Evolutionary conservation across 1,284 basidiomycete species (phyloP), one percentile per base, ranked within the genome.

Genomic region (Omphalotus olearius): DNA sequence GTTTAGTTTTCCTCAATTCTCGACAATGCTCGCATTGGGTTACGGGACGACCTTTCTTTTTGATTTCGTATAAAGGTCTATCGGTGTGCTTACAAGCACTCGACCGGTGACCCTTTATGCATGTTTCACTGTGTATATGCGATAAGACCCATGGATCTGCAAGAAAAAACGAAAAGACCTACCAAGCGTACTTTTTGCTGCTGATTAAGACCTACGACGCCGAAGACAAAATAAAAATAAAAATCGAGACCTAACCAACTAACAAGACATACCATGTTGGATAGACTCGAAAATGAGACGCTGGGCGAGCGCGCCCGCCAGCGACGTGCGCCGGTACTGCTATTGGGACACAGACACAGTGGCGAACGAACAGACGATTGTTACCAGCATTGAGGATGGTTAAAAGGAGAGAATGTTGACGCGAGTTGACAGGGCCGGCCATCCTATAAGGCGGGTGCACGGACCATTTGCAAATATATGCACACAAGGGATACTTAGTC

Each of bases 161-260:
- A 45, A 23, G 17, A 3, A 40, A 18, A 54, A 40, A 20, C 37
- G 16, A 54, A 45, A 30, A 40, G 25, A 61, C 80, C 42, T 64
- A 88, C 86, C 86, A 88, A 57, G 86, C 86, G 63, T 88, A 88
- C 71, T 91, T 91, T 73, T 86, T 89, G 66, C 81, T 82, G 69
- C 80, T 83, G 65, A 91, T 78, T 63, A 85, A 74, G 61, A 91
- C 87, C 88, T 87, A 56, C 38, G 49, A 56, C 43, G 45, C 5
- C 40, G 44, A 30, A 42, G 51, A 33, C 14, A 43, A 43, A 36
- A 18, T 13, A 18, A 7, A 16, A n/a, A n/a, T n/a, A n/a, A n/a
- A n/a, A n/a, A n/a, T n/a, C 9, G 1, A 11, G 26, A 38, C 10
- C 17, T 9, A 42, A 45, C 5, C 20, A 26, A 20, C 14, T 39